Conservation (phyloP, 768 basidiomycete genomes). For the Chalciporus sphaerocephalus region DNA sequence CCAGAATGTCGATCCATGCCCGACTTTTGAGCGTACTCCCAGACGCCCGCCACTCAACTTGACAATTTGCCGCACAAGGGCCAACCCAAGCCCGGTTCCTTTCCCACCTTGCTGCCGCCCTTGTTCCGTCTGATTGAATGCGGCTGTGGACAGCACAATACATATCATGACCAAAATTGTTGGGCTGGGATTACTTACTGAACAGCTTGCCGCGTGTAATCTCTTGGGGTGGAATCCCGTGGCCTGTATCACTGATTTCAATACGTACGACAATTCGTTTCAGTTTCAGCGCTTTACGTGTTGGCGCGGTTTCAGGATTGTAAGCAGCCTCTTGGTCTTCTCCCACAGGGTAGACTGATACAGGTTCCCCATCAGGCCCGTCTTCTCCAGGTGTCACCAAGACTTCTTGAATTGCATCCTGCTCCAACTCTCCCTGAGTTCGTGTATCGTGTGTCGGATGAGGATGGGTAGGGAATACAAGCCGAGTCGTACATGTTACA, state of each 20-base stretch:
- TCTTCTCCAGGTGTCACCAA: conserved; percentile 32
- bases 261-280: conserved; percentile 79
- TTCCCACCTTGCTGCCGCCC: conserved; percentile 71
- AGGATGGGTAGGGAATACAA: conserved; percentile 38
- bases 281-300: conserved; percentile 41
- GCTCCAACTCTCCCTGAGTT: conserved; percentile 4
- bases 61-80: conserved; percentile 75
- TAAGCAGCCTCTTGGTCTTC: neutral
- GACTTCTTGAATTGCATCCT: conserved; percentile 23
- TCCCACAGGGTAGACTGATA: neutral
- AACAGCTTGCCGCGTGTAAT: conserved; percentile 69
- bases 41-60: conserved; percentile 69
- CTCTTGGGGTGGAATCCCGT: conserved; percentile 59
- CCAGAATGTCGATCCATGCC: conserved; percentile 84
- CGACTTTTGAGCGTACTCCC: conserved; percentile 60
- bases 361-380: conserved; percentile 16
- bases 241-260: conserved; percentile 76
- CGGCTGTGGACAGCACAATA: conserved; percentile 44
- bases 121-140: conserved; percentile 76
- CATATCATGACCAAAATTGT: neutral
- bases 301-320: neutral
- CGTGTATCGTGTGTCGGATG: conserved; percentile 4
- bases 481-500: conserved; percentile 61
- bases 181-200: conserved; percentile 42
- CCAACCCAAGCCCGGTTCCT: conserved; percentile 71